A percentile compares a stretch with the other conserved stretches of the same genome.
phyloP scores from a whole-genome alignment of 2,329 filamentous ascomycete species.

The Alternaria arbusti region DNA sequence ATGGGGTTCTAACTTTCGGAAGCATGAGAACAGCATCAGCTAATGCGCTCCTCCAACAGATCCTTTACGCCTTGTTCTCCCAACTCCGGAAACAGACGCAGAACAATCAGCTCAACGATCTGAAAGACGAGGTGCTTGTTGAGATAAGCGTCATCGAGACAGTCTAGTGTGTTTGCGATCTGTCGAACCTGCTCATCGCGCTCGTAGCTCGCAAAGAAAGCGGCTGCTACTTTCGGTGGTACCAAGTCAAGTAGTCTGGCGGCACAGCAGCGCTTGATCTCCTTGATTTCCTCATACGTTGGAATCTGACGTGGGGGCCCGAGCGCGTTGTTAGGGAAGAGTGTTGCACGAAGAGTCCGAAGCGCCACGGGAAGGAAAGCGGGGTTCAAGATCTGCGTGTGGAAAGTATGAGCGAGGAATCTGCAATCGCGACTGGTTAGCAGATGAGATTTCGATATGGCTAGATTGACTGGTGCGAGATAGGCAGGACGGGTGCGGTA shows the following conservation, averaged over 20 bases:
- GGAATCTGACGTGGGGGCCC: conserved; percentile 68
- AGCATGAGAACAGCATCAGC: conserved; percentile 17
- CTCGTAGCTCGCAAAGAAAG: conserved; percentile 37
- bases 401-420: conserved; percentile 55
- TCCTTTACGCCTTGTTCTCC: conserved; percentile 73
- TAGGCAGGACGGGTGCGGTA: conserved; percentile 25
- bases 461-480: conserved; percentile 30
- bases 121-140: conserved; percentile 91
- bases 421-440: conserved; percentile 46
- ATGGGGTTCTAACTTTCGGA: conserved; percentile 19
- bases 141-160: conserved; percentile 82
- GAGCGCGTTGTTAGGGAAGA: conserved; percentile 86
- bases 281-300: conserved; percentile 64
- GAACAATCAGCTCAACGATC: conserved; percentile 80
- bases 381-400: conserved; percentile 51
- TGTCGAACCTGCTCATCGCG: conserved; percentile 66
- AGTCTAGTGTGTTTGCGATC: conserved; percentile 67
- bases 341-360: conserved; percentile 72
- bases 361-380: conserved; percentile 58
- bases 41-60: conserved; percentile 74
- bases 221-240: conserved; percentile 51
- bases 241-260: conserved; percentile 59
- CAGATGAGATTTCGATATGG: conserved; percentile 22
- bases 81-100: conserved; percentile 84
- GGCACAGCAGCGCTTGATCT: conserved; percentile 72